Evolutionary conservation across 1,284 basidiomycete species (phyloP).

Genomic region (Papiliotrema terrestris): DNA sequence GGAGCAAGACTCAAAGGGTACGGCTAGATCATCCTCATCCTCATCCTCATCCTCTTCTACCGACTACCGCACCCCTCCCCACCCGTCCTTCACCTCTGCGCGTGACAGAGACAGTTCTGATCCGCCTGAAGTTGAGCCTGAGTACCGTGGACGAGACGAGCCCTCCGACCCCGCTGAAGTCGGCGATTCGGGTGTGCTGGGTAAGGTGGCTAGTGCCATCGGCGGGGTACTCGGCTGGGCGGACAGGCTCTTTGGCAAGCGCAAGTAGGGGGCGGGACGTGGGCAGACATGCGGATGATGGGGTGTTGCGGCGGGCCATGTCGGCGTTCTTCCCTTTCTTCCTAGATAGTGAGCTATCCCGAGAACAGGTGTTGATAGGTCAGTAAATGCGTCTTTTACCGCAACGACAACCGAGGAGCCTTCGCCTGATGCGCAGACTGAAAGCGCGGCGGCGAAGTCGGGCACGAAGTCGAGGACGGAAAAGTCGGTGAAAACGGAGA

Average conservation of each 20-base stretch:
- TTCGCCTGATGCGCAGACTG: neutral
- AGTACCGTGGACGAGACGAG: neutral
- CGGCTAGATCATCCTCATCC: conserved; percentile 1
- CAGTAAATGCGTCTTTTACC: neutral
- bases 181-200: conserved; percentile 14
- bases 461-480: neutral
- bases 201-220: conserved; percentile 33
- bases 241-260: conserved; percentile 29
- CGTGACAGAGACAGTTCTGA: neutral
- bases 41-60: conserved; percentile 10
- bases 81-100: conserved; percentile 1
- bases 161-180: neutral
- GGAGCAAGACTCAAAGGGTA: neutral
- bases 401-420: neutral
- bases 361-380: neutral
- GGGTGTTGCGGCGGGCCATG: neutral
- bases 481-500: neutral
- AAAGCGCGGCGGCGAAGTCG: conserved; percentile 2
- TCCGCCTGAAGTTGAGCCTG: conserved; percentile 15
- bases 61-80: conserved; percentile 8
- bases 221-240: conserved; percentile 40
- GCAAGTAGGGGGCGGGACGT: neutral
- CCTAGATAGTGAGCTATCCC: conserved; percentile 2
- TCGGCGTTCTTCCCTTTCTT: conserved; percentile 2
- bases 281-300: neutral